phyloP scores from a whole-genome alignment of 2,329 filamentous ascomycete species.

The Colletotrichum aenigma region DNA sequence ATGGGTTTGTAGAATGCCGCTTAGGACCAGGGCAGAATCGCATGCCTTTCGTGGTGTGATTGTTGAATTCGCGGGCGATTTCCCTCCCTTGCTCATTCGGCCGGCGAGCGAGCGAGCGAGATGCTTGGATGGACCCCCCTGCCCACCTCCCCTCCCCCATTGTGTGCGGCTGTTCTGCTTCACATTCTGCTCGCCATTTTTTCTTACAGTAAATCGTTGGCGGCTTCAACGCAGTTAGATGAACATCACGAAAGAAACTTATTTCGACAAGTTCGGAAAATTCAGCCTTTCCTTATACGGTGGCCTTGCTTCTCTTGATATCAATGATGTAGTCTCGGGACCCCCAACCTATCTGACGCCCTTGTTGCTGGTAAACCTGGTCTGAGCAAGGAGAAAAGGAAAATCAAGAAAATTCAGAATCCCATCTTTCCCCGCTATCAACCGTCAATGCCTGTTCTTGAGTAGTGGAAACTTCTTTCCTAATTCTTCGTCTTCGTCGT shows the following conservation, averaged over 20 bases:
- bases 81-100: background rate
- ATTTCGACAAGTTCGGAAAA: background rate
- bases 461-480: background rate
- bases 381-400: background rate
- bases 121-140: background rate
- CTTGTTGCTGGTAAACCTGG: constrained; percentile 12
- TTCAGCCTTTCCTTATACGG: background rate
- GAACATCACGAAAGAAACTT: background rate
- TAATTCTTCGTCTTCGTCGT: background rate
- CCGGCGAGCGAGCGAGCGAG: background rate
- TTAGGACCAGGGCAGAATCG: background rate
- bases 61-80: background rate
- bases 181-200: background rate
- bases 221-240: background rate
- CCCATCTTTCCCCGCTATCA: background rate
- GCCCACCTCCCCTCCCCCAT: background rate
- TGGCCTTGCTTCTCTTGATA: constrained; percentile 1
- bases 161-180: background rate
- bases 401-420: background rate
- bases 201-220: background rate
- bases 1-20: background rate
- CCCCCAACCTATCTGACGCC: background rate
- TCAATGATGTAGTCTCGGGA: constrained; percentile 10
- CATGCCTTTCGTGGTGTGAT: background rate
- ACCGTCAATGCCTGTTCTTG: background rate